Conservation (phyloP, 2,329 filamentous ascomycete species). For the Trichophaea hybrida region DNA sequence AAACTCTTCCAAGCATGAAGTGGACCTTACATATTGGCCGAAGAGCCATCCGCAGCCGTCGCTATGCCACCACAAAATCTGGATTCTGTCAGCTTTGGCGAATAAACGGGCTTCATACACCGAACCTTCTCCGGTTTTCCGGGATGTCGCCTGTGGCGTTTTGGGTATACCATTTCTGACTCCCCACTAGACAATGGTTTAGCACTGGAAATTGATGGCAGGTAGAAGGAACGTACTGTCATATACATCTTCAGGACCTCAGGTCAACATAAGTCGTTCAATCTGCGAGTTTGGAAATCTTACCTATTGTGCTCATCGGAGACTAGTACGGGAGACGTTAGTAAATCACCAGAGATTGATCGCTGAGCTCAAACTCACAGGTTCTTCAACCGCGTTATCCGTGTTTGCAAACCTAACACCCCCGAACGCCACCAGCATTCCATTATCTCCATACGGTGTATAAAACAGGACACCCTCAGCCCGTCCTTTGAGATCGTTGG, state of each 20-base stretch:
- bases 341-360: no score
- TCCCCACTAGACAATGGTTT: conserved; percentile 31
- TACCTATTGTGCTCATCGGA: conserved; percentile 31
- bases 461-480: conserved; percentile 48
- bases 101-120: no score
- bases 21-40: conserved; percentile 47
- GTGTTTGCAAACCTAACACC: conserved; percentile 41
- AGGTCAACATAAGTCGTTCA: no score
- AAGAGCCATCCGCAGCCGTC: conserved; percentile 45
- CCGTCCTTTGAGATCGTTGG: conserved; percentile 37
- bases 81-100: no score
- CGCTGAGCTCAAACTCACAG: conserved; percentile 27
- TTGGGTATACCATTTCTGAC: conserved; percentile 47
- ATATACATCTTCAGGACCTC: no score
- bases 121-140: conserved; percentile 35
- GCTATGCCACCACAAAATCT: conserved; percentile 46
- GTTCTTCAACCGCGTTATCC: conserved; percentile 30
- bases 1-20: not conserved
- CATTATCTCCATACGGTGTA: conserved; percentile 47
- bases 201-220: not conserved
- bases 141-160: conserved; percentile 42
- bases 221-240: not conserved
- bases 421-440: conserved; percentile 48
- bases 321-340: no score
- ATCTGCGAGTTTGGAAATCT: not conserved